Evolutionary conservation across 768 basidiomycete species (phyloP).

Genomic region (Russula sp.): DNA sequence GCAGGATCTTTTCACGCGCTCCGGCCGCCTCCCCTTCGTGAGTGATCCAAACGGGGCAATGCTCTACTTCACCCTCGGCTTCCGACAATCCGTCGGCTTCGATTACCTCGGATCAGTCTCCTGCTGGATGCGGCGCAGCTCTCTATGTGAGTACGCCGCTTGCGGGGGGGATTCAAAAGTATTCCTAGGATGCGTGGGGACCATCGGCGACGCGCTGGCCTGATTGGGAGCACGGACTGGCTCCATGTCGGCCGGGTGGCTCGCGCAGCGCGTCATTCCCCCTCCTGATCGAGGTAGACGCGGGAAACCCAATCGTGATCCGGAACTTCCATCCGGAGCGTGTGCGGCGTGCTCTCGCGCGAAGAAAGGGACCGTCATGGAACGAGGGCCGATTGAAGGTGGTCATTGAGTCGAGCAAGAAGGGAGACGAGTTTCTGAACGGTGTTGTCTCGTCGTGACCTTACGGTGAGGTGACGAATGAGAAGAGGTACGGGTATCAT

Average conservation of each 20-base stretch:
- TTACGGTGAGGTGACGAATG: constrained; percentile 19
- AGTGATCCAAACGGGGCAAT: constrained; percentile 12
- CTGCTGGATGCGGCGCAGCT: constrained; percentile 16
- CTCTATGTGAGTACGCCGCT: constrained; percentile 5
- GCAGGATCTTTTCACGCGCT: not conserved
- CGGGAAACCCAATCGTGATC: constrained; percentile 17
- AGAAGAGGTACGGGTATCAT: constrained; percentile 21
- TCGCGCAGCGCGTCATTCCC: constrained; percentile 15
- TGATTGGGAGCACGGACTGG: constrained; percentile 15
- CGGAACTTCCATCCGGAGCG: constrained; percentile 20
- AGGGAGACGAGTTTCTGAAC: constrained; percentile 16
- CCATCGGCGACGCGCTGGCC: constrained; percentile 15
- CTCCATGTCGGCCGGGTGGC: constrained; percentile 16
- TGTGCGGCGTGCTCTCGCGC: constrained; percentile 11
- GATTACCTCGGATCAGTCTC: constrained; percentile 20
- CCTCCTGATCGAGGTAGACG: constrained; percentile 12
- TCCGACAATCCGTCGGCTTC: constrained; percentile 16
- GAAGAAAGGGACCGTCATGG: constrained; percentile 1
- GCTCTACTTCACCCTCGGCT: constrained; percentile 16
- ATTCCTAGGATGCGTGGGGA: constrained; percentile 16
- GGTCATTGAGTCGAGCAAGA: constrained; percentile 14
- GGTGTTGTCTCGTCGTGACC: constrained; percentile 16
- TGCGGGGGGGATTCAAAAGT: not conserved
- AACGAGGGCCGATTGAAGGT: constrained; percentile 4
- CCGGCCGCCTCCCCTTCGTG: constrained; percentile 8